phyloP scores from a whole-genome alignment of 352 stramenopile species.

The Phytopythium boreale region DNA sequence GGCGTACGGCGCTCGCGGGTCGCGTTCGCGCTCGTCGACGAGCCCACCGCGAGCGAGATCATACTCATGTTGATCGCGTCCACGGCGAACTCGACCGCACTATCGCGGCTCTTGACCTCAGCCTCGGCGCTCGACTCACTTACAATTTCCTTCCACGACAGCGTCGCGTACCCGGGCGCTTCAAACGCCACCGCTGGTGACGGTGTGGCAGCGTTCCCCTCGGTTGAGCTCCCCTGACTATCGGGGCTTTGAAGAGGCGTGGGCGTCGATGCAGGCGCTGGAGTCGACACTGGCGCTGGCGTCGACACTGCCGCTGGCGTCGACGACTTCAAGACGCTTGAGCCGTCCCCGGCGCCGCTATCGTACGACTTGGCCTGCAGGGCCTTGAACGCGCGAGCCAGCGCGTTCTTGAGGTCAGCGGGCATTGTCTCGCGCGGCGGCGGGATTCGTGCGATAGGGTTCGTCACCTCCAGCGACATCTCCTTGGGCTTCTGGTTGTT shows the following conservation, averaged over 20 bases:
- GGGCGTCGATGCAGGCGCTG: constrained; percentile 26
- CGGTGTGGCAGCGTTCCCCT: constrained; percentile 8
- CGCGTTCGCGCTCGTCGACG: constrained; percentile 64
- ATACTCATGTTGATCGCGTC: constrained; percentile 83
- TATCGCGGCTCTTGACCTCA: constrained; percentile 61
- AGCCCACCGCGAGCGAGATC: constrained; percentile 56
- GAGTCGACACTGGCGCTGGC: constrained; percentile 18
- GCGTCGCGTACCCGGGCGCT: constrained; percentile 42
- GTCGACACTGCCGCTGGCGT: too few relatives aligned
- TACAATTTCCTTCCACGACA: constrained; percentile 74
- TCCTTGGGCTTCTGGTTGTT: constrained; percentile 70
- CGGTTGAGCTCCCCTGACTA: constrained; percentile 31
- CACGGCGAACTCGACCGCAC: constrained; percentile 68
- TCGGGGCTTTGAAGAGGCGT: constrained; percentile 72
- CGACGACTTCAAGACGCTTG: constrained; percentile 5
- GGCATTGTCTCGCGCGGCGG: constrained; percentile 66
- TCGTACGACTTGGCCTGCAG: constrained; percentile 68
- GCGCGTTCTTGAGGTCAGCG: constrained; percentile 64
- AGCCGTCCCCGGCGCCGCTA: constrained; percentile 30
- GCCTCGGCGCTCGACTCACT: constrained; percentile 45
- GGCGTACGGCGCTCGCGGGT: constrained; percentile 71
- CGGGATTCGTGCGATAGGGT: constrained; percentile 75
- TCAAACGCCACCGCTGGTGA: constrained; percentile 42
- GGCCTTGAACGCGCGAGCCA: constrained; percentile 73
- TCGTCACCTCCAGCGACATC: constrained; percentile 64